phyloP scores from a whole-genome alignment of 1,139 yeast genomes.

The Debaryomycetaceae sp. region DNA sequence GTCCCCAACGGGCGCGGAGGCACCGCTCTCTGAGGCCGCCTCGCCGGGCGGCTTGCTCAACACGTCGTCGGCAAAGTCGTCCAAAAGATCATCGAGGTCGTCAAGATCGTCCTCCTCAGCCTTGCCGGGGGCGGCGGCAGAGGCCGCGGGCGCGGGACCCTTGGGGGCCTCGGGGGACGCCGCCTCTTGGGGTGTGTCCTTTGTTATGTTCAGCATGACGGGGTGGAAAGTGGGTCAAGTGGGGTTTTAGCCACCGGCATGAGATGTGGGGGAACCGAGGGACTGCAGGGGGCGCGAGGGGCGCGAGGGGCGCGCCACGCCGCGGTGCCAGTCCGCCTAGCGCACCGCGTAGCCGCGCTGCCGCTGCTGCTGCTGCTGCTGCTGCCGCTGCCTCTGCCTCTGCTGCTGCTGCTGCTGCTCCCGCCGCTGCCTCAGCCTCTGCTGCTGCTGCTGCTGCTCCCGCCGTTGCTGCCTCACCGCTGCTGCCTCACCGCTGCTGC shows the following conservation, averaged over 20 bases:
- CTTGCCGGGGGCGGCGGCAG: slow-evolving; percentile 13
- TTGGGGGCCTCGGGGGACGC: slow-evolving; percentile 6
- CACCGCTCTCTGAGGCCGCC: slow-evolving; percentile 13
- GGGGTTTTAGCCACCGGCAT: background rate
- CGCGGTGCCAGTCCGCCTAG: background rate
- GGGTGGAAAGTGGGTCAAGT: background rate
- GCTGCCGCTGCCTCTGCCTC: too few species aligned
- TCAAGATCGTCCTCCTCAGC: slow-evolving; percentile 59
- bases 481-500: too few species aligned
- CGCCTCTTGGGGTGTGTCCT: background rate
- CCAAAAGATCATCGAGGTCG: slow-evolving; percentile 70
- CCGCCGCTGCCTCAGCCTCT: too few species aligned
- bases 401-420: too few species aligned
- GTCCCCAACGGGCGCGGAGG: slow-evolving; percentile 15
- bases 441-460: too few species aligned
- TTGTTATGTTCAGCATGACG: background rate
- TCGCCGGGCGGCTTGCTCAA: slow-evolving; percentile 60
- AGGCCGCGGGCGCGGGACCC: slow-evolving; percentile 7
- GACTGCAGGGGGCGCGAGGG: slow-evolving; percentile 1
- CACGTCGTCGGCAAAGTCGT: slow-evolving; percentile 75
- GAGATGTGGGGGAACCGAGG: slow-evolving; percentile 3
- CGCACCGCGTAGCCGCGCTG: too few species aligned
- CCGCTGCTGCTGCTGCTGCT: too few species aligned
- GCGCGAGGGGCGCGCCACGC: background rate
- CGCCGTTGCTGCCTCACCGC: too few species aligned